Conservation (phyloP, 176 grass and related monocot genomes). For the Puccinellia tenuiflora region DNA sequence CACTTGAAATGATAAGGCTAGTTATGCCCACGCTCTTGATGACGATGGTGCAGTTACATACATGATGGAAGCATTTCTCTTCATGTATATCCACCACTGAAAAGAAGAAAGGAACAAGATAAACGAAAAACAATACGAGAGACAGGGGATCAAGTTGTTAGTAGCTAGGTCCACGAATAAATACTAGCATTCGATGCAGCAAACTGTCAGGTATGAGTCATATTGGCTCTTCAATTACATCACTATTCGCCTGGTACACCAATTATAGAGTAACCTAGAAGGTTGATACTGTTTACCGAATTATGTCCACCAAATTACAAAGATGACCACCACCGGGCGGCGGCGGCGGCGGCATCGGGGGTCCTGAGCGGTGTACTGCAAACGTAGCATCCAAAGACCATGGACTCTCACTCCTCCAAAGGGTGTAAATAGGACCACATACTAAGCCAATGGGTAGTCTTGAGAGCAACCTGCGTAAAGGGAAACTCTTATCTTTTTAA, state of each 20-base stretch:
- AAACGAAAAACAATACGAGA: background rate
- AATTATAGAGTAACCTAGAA: background rate
- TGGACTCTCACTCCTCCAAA: too few relatives aligned
- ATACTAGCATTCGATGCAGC: slow-evolving; percentile 16
- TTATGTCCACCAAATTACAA: too few relatives aligned
- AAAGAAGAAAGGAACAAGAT: background rate
- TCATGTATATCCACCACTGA: background rate
- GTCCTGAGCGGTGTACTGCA: too few relatives aligned
- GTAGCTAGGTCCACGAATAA: background rate
- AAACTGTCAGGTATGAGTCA: background rate
- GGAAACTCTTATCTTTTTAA: too few relatives aligned
- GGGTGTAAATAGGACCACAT: too few relatives aligned
- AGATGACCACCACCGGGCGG: too few relatives aligned
- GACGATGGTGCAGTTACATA: background rate
- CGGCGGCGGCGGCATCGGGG: too few relatives aligned
- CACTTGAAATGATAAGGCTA: background rate
- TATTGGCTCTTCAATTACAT: background rate
- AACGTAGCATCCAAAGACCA: too few relatives aligned
- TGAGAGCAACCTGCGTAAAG: too few relatives aligned
- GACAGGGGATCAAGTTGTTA: too few relatives aligned
- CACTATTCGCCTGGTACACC: background rate
- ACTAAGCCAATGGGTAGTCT: too few relatives aligned
- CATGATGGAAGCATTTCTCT: background rate
- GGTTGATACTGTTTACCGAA: too few relatives aligned
- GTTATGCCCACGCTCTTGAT: background rate